Conservation (phyloP, 345 rosid genomes). For the Toxicodendron radicans region DNA sequence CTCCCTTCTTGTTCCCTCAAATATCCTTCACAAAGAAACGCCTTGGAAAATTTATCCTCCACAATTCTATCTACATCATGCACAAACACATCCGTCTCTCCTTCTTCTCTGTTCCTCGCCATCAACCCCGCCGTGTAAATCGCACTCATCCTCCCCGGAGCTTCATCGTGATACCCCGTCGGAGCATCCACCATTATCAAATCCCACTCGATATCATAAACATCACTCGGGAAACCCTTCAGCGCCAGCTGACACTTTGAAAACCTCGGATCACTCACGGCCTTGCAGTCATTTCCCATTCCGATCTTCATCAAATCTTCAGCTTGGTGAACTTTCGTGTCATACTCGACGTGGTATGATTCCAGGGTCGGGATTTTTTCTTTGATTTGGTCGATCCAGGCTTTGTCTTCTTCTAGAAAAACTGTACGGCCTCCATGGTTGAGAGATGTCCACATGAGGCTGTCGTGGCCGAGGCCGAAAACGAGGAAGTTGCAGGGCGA, state of each 20-base stretch:
- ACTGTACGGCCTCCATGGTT: constrained; percentile 85
- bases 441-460: constrained; percentile 87
- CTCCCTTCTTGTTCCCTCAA: constrained; percentile 67
- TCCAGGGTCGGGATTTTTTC: constrained; percentile 52
- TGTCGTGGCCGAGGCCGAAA: constrained; percentile 85
- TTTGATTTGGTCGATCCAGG: constrained; percentile 66
- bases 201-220: constrained; percentile 79
- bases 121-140: constrained; percentile 84
- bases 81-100: constrained; percentile 76
- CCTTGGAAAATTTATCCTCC: constrained; percentile 76
- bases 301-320: constrained; percentile 47
- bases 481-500: constrained; percentile 89
- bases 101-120: constrained; percentile 64
- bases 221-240: constrained; percentile 62
- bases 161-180: constrained; percentile 70
- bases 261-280: constrained; percentile 50
- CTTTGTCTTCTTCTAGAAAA: constrained; percentile 80
- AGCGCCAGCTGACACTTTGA: constrained; percentile 65
- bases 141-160: constrained; percentile 91
- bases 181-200: constrained; percentile 97
- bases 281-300: constrained; percentile 44
- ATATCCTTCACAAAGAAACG: constrained; percentile 72
- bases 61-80: constrained; percentile 81
- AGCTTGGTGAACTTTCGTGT: constrained; percentile 64
- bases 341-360: constrained; percentile 72